Evolutionary conservation across 495 filamentous ascomycete genomes (phyloP).

Genomic region (Thermochaetoides thermophila): DNA sequence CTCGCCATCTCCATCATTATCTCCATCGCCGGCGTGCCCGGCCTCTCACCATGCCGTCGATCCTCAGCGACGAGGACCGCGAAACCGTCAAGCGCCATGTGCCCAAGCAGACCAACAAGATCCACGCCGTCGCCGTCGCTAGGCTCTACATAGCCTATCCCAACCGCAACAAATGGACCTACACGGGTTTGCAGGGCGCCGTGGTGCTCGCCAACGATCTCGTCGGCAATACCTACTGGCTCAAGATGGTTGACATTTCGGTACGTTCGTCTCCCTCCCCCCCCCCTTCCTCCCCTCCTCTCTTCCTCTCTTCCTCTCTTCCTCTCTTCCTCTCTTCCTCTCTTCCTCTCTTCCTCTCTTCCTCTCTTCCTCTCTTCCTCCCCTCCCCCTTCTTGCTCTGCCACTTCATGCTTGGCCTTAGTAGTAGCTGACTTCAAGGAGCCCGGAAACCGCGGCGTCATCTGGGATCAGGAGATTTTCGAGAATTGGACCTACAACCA

Average conservation of each 20-base stretch:
- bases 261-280: too few relatives aligned
- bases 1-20: not conserved
- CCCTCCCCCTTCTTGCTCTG: too few relatives aligned
- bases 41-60: constrained; percentile 57
- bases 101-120: constrained; percentile 87
- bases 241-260: constrained; percentile 93
- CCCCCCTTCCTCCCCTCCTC: too few relatives aligned
- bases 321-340: too few relatives aligned
- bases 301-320: too few relatives aligned
- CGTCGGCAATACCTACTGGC: constrained; percentile 89
- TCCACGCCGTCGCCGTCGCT: constrained; percentile 83
- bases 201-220: constrained; percentile 86
- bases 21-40: not conserved
- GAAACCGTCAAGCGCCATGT: constrained; percentile 82
- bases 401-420: too few relatives aligned
- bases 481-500: constrained; percentile 89
- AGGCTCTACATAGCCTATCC: constrained; percentile 90
- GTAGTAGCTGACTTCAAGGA: too few relatives aligned
- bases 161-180: constrained; percentile 74
- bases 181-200: constrained; percentile 86
- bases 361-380: too few relatives aligned
- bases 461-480: constrained; percentile 98
- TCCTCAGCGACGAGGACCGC: constrained; percentile 81
- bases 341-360: too few relatives aligned
- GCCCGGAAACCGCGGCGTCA: constrained; percentile 71